Base-by-base conservation (phyloP, 1,284 basidiomycete species). In the Cutaneotrichosporon spelunceum region DNA sequence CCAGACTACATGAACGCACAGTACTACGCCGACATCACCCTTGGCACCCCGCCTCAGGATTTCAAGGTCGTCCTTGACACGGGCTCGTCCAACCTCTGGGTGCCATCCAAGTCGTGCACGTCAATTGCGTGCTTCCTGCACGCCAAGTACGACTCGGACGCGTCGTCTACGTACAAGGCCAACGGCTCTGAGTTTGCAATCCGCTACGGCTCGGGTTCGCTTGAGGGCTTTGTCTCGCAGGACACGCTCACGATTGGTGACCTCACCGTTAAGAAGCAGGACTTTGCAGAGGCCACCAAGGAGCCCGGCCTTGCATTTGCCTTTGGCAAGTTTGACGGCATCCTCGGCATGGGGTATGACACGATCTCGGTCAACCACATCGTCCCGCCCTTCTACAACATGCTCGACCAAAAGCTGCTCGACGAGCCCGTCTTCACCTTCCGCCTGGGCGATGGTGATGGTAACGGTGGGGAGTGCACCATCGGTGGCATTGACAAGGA, bases 261-360 rank as follows among this genome's bases (percentile, higher is more conserved):
- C 78, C 78, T 99, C 55, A 78, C 76, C 30, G 85, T 99, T 78
- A 83, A 83, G 72, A 72, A 82, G 26, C 89, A 92, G 77, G 89
- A 94, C 77, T 99, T 99, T 77, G 96, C 94, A 45, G 96, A 99
- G 82, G 93, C 94, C 2, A 91, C 88, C 66, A 91, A 91, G 79
- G 96, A 99, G 78, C 96, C 96, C 50, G 96, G 96, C 63, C 87
- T 99, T 64, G 89, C 94, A 8, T 99, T 99, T 78, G 95, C 95
- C 26, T 96, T 96, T 72, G 95, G 68, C 57, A 93, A 91, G 81
- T 93, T 93, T 72, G 94, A 98, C 78, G 95, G 94, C 67, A 98
- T 98, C 70, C 83, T 97, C 36, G 96, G 96, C 70, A 88, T 99
- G 64, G 96, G 81, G 13, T 99, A 97, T 78, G 88, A 98, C 81